These are phyloP conservation scores for Cladophialophora bantiana DNA, from an alignment of 2,329 filamentous ascomycete genomes.

Conservation along the genomic window DNA sequence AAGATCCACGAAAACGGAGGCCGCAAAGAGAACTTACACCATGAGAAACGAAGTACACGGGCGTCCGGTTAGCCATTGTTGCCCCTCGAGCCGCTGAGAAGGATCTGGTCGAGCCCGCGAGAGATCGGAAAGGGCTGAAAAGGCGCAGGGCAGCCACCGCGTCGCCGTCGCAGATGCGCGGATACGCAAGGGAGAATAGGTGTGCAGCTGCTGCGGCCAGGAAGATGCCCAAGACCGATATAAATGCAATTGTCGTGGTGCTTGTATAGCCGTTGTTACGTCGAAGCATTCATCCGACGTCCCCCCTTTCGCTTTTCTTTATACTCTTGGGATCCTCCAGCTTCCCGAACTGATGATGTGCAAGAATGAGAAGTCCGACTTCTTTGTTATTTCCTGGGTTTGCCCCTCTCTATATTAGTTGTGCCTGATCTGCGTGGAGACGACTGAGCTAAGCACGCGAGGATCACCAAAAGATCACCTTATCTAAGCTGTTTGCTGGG, in stretches of 20 bases:
- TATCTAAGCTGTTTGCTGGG: conserved; percentile 11
- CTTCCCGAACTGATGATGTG: background rate
- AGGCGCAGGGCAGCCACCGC: conserved; percentile 19
- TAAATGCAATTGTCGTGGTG: conserved; percentile 2
- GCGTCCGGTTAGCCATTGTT: conserved; percentile 49
- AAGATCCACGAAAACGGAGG: background rate
- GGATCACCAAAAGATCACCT: background rate
- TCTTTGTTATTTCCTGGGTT: background rate
- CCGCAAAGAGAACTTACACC: conserved; percentile 44
- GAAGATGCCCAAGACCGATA: conserved; percentile 16
- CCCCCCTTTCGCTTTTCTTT: background rate
- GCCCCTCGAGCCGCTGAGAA: background rate
- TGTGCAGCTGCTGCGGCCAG: conserved; percentile 16
- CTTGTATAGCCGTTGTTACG: background rate
- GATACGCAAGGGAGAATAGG: background rate
- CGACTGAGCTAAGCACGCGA: too few species aligned
- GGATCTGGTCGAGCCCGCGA: conserved; percentile 3
- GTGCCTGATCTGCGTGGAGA: background rate
- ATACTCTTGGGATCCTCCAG: background rate
- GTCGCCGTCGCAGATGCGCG: background rate
- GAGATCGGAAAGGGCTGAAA: background rate
- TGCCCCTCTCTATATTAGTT: background rate
- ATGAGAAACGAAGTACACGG: conserved; percentile 62
- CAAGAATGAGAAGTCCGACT: background rate
- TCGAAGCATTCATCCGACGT: conserved; percentile 14